These are phyloP conservation scores for Amphichorda felina DNA, from an alignment of 2,329 filamentous ascomycete species.

Conservation along the genomic window DNA sequence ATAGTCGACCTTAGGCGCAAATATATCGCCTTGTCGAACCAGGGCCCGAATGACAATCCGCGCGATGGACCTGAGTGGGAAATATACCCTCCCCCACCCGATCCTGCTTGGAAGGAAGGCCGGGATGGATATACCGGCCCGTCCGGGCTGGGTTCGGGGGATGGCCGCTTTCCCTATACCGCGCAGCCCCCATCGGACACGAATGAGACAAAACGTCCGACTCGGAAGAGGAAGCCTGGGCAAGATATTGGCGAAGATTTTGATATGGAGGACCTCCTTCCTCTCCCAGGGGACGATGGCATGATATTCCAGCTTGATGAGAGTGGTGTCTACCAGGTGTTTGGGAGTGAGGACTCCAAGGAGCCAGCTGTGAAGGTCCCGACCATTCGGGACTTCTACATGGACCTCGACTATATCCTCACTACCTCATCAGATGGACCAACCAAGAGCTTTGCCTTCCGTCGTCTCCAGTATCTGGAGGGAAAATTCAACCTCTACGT, in stretches of 20 bases:
- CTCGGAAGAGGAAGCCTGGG: constrained; percentile 68
- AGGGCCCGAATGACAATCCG: constrained; percentile 75
- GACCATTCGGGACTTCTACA: constrained; percentile 88
- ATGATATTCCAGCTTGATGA: constrained; percentile 72
- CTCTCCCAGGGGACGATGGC: constrained; percentile 57
- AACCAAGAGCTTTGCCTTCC: constrained; percentile 93
- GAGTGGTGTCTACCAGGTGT: constrained; percentile 86
- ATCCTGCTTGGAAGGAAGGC: constrained; percentile 63
- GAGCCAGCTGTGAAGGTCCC: constrained; percentile 74
- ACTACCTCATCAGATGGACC: constrained; percentile 90
- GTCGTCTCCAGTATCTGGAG: constrained; percentile 87
- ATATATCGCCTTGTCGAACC: constrained; percentile 77
- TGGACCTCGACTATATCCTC: constrained; percentile 80
- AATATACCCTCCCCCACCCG: constrained; percentile 84
- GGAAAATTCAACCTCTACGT: constrained; percentile 94
- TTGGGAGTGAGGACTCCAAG: constrained; percentile 52
- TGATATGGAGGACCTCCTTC: constrained; percentile 63
- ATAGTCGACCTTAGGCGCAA: constrained; percentile 81
- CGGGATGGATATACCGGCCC: constrained; percentile 6
- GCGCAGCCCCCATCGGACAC: constrained; percentile 3
- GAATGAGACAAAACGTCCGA: constrained; percentile 27
- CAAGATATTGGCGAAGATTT: constrained; percentile 91
- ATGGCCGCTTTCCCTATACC: background rate
- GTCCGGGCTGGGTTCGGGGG: background rate
- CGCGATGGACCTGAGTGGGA: constrained; percentile 74